Base-by-base conservation (phyloP, 495 filamentous ascomycete species). In the Podospora didyma region DNA sequence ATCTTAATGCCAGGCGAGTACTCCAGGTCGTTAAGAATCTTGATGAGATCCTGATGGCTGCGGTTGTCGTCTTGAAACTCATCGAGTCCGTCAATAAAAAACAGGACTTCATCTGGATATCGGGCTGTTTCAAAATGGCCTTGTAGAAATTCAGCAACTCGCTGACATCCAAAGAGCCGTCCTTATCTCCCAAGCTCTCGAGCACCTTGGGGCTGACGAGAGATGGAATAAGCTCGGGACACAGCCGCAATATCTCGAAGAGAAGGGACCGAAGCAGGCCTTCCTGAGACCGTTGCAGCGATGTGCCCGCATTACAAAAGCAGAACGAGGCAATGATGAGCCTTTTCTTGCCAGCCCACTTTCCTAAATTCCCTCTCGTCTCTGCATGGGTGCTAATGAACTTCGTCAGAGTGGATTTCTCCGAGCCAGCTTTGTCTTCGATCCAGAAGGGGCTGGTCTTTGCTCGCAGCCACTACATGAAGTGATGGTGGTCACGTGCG, bases 381-480 rank as follows among this genome's bases (percentile, higher is more conserved):
- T 50, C 26, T 1, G 41, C 22, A 42, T 70, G 57, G 1, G 53
- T 37, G 20, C 22, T 28, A 0, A 79, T 26, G 39, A 68, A 74
- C 53, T 74, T 79, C 69, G 78, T 77, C 17, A 80, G 45, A 1
- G 74, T 80, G 16, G 75, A 79, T 52, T 79, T 79, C 1, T 75
- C 76, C 5, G 73, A 73, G 14, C 75, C 76, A 0, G 68, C 58
- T 56, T 77, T 76, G 16, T 75, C 76, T 1, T 53, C 59, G 6
- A 78, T 66, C 50, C 73, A 67, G 48, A 70, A 77, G 1, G 71
- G 64, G 0, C 65, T 67, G 21, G 28, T 23, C n/a, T 19, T 4
- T 4, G 22, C 22, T 14, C 11, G 5, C n/a, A 47, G 20, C 46
- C 46, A 47, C 4, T 47, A 17, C n/a, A 47, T 4, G 7, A 47